Evolutionary conservation across 2,329 filamentous ascomycete species (phyloP), one percentile per base, ranked within the genome.

Genomic region (Hypoxylon sp.): DNA sequence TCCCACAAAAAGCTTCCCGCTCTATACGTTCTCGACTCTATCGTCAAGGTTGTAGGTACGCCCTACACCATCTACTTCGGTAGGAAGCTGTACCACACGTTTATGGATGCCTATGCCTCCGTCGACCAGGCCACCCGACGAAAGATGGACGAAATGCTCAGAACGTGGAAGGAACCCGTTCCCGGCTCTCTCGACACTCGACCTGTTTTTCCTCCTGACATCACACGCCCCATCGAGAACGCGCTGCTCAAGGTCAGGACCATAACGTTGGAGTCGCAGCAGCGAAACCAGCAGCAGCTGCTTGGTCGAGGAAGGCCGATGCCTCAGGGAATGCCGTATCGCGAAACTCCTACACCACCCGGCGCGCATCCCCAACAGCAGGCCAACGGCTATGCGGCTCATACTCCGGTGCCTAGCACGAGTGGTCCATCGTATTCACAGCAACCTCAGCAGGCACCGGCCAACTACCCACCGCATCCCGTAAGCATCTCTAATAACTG

Each of bases 31-130:
- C 88, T 99, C 71, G 95, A 99, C 77, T 98, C 94, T 13, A 94
- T 99, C 60, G 93, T 96, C 72, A 99, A 99, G 77, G 98, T 99
- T 79, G 92, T 99, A 61, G 95, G 95, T 60, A 97, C 94, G 0
- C 95, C 95, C 6, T 99, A 99, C 76, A 98, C 94, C 0, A 83
- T 98, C 10, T 98, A 97, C 74, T 90, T 99, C 64, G 92, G 93
- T 48, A 88, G 91, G 35, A 94, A 94, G 70, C 85, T 99, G 33
- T 98, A 94, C 76, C 86, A 88, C 67, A 98, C 92, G 3, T 99
- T 97, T 73, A 97, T 98, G 92, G 91, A 96, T 69, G 91, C 95
- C 31, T 99, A 98, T 73, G 90, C 90, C 3, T 85, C 96, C 58
- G 93, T 98, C 62, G 92, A 97, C 69, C 84, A 85, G 62, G 83